Base-by-base conservation (phyloP, 2,329 filamentous ascomycete genomes). In the Colletotrichum sp. region DNA sequence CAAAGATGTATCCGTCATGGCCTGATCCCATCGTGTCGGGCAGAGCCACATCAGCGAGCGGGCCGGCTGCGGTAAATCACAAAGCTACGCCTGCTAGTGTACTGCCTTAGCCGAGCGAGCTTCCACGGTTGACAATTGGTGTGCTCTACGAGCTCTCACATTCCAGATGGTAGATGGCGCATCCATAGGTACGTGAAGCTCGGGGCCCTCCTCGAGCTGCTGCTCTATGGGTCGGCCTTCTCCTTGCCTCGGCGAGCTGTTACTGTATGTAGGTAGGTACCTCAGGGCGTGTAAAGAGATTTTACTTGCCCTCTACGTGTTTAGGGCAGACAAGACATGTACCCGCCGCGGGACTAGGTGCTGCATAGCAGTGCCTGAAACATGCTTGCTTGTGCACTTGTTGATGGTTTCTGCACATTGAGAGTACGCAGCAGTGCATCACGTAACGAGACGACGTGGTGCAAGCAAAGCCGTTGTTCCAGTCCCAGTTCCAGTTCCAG, bases 21-120 rank as follows among this genome's bases (percentile, higher is more conserved):
- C 71, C 71, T 71, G 44, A 74, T 71, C 15, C 44, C 59, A 26
- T 59, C 32, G 32, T 21, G 59, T 73, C 65, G 57, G 71, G 71
- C 65, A 64, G 21, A 39, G 64, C 55, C 36, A 72, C 71, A 73
- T 69, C 36, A 69, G 24, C 55, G 18, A 66, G 34, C 68, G 67
- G 72, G 67, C 72, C 72, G 55, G 63, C 36, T 36, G 52, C 26
- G 67, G 57, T 49, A 32, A 36, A 32, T 52, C 36, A 65, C 18
- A 32, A 30, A 66, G 64, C 39, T 66, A 49, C n/a, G 8, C 18
- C 39, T 44, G 9, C 39, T n/a, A n/a, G 8, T n/a, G 18, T 12
- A n/a, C 39, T 44, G 18, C 39, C 18, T n/a, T n/a, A n/a, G 39
- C 18, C 18, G 39, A 44, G 39, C 39, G 21, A 52, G 36, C 39